Base-by-base conservation (phyloP, 2,329 filamentous ascomycete species). In the Herpotrichia juniperi region DNA sequence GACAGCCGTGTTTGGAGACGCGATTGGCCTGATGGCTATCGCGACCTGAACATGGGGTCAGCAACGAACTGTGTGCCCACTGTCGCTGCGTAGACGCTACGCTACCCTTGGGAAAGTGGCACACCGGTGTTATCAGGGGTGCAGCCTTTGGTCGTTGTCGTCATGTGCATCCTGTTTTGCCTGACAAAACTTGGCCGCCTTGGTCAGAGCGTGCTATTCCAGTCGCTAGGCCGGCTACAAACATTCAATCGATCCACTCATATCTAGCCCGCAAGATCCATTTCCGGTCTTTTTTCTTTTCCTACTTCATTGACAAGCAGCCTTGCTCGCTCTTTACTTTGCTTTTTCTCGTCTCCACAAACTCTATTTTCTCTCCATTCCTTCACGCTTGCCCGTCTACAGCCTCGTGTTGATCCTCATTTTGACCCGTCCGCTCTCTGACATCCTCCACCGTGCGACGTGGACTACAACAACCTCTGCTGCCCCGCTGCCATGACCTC, bases 151-250 rank as follows among this genome's bases (percentile, higher is more conserved):
- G 7, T 63, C 50, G 60, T 61, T 55, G 66, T 69, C 69, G 69
- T 72, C 69, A 72, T 71, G 69, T 69, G 69, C 62, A 55, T 40
- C 59, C 51, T 50, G 44, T 47, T 32, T 48, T 47, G 43, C 46
- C 52, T 48, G 48, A 47, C 58, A 60, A 53, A 56, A 14, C 45
- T 34, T 43, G 49, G 49, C 28, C 14, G 53, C 53, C 53, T 56
- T 42, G 53, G 32, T 35, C 34, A 53, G 16, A 9, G 30, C 24
- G 19, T 39, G 21, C 40, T 30, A 42, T 64, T 68, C 58, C 59
- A 61, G 59, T 40, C 51, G 31, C 51, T 48, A 51, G 50, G 39
- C 46, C 48, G 49, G 43, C 49, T 48, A 56, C 51, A 63, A 62
- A 57, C 62, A 62, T 62, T 28, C 49, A 26, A 17, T 42, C 31